These are phyloP conservation scores for Tuber umbilicatum DNA, from an alignment of 495 filamentous ascomycete genomes.

Conservation along the genomic window DNA sequence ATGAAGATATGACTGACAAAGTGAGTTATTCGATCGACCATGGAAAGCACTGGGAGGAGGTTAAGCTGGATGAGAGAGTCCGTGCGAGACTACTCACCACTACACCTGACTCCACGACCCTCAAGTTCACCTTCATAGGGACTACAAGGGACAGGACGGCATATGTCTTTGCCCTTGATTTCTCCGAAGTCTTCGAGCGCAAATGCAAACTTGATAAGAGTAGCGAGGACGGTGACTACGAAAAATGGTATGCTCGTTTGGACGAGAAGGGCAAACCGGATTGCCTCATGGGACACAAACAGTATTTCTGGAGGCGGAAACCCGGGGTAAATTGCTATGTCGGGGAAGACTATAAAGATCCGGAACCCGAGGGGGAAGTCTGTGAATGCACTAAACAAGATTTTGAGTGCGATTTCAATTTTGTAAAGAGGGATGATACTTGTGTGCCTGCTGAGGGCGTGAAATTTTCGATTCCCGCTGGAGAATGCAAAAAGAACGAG, in stretches of 20 bases:
- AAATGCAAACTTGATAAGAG: conserved; percentile 60
- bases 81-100: conserved; percentile 68
- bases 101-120: conserved; percentile 77
- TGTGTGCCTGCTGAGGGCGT: conserved; percentile 52
- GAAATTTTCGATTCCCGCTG: conserved; percentile 48
- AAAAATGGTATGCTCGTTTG: conserved; percentile 75
- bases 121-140: conserved; percentile 76
- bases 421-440: conserved; percentile 55
- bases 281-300: conserved; percentile 91
- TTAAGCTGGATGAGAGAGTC: conserved; percentile 57
- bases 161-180: conserved; percentile 69
- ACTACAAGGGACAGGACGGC: conserved; percentile 46
- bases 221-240: conserved; percentile 57
- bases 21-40: conserved; percentile 81
- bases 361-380: conserved; percentile 54
- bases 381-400: conserved; percentile 78
- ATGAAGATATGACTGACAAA: conserved; percentile 57
- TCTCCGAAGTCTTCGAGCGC: conserved; percentile 68
- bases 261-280: conserved; percentile 72
- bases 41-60: conserved; percentile 67
- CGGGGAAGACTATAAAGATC: conserved; percentile 73
- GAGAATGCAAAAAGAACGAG: conserved; percentile 58
- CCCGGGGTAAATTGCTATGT: conserved; percentile 82
- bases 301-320: conserved; percentile 74
- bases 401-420: conserved; percentile 94